These are phyloP conservation scores for Dalbergia oliveri DNA, from an alignment of 306 rosid genomes.

Conservation along the genomic window DNA sequence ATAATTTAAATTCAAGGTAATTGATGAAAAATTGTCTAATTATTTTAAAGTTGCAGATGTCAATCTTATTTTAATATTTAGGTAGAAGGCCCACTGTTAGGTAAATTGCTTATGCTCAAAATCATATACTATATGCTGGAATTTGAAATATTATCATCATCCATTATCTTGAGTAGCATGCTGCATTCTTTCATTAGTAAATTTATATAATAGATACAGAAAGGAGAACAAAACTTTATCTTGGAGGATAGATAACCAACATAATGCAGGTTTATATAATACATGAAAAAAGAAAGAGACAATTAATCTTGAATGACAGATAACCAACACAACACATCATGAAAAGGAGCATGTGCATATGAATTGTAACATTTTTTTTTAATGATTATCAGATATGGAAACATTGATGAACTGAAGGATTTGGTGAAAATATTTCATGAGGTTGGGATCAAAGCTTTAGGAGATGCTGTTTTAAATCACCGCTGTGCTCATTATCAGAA, in stretches of 20 bases:
- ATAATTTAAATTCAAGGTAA: conserved; percentile 89
- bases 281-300: background rate
- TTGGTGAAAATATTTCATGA: conserved; percentile 69
- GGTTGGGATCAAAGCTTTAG: conserved; percentile 74
- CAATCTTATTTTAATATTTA: conserved; percentile 16
- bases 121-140: conserved; percentile 26
- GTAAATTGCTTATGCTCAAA: conserved; percentile 13
- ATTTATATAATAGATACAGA: conserved; percentile 10
- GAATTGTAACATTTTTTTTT: conserved; percentile 19
- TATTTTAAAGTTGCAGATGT: background rate
- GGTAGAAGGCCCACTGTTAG: conserved; percentile 9
- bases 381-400: conserved; percentile 73
- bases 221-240: background rate
- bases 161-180: background rate
- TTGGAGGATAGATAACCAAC: background rate
- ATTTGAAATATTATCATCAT: conserved; percentile 28
- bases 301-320: background rate
- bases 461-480: conserved; percentile 92
- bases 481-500: conserved; percentile 84
- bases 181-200: background rate
- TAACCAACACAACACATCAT: background rate
- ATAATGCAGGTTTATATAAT: conserved; percentile 13
- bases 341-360: conserved; percentile 32
- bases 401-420: conserved; percentile 78
- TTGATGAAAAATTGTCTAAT: background rate